These are phyloP conservation scores for Exophiala oligosperma DNA, from an alignment of 2,329 filamentous ascomycete genomes.

Conservation along the genomic window DNA sequence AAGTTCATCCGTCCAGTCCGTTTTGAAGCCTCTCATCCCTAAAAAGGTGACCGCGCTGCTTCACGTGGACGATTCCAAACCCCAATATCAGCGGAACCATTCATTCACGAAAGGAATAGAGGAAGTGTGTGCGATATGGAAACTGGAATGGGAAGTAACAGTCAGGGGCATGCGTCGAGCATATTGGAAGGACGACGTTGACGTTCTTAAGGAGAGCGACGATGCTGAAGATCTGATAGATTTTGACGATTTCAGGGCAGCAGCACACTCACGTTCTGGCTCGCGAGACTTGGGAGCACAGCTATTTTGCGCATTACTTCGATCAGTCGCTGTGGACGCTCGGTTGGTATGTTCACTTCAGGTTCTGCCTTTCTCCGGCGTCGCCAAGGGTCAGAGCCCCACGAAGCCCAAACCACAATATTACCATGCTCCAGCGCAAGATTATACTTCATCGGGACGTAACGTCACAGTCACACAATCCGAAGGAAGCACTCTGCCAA, in stretches of 20 bases:
- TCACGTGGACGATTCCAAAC: conserved; percentile 64
- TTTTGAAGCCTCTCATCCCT: conserved; percentile 64
- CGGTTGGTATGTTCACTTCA: conserved; percentile 90
- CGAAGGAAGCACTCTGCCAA: neutral
- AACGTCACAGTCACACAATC: conserved; percentile 2
- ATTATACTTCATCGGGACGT: conserved; percentile 14
- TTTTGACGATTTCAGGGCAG: conserved; percentile 69
- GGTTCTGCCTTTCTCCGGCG: conserved; percentile 66
- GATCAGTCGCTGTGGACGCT: conserved; percentile 76
- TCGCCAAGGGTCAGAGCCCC: conserved; percentile 45
- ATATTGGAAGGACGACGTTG: conserved; percentile 71
- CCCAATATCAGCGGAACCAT: conserved; percentile 63
- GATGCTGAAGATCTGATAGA: conserved; percentile 69
- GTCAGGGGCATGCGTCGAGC: conserved; percentile 69
- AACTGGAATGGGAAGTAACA: conserved; percentile 63
- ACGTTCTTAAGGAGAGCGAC: conserved; percentile 61
- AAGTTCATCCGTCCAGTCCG: conserved; percentile 65
- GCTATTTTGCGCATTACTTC: conserved; percentile 82
- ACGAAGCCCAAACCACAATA: conserved; percentile 39
- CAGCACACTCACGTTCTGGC: conserved; percentile 69
- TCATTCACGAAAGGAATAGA: conserved; percentile 71
- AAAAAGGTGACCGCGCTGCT: conserved; percentile 67
- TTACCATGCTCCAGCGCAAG: conserved; percentile 33
- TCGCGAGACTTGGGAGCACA: conserved; percentile 90
- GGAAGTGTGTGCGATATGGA: conserved; percentile 41